Conservation (phyloP, 73 alveolate genomes). For the Halteria grandinella region DNA sequence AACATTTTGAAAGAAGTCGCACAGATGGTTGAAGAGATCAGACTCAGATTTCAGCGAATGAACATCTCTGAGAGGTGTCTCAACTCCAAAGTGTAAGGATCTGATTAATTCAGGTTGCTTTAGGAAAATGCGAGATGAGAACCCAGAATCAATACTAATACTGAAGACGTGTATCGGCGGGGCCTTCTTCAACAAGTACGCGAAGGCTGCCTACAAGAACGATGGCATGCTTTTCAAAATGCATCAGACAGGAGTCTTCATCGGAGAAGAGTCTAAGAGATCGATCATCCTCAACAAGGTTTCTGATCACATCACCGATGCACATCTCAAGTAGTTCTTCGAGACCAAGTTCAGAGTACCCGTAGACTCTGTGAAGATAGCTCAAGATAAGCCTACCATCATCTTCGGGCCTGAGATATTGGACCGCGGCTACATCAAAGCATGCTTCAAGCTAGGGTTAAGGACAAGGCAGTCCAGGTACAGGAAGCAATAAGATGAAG, state of each 20-base stretch:
- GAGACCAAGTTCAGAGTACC: slow-evolving; percentile 35
- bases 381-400: slow-evolving; percentile 51
- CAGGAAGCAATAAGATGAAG: slow-evolving; percentile 33
- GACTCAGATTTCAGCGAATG: slow-evolving; percentile 42
- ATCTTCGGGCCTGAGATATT: slow-evolving; percentile 47
- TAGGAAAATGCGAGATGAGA: slow-evolving; percentile 41
- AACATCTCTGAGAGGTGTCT: slow-evolving; percentile 29
- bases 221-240: slow-evolving; percentile 32
- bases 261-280: slow-evolving; percentile 22
- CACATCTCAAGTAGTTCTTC: slow-evolving; percentile 26
- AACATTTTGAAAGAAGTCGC: slow-evolving; percentile 52
- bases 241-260: slow-evolving; percentile 3
- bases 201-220: slow-evolving; percentile 57
- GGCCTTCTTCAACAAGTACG: slow-evolving; percentile 63
- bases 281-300: slow-evolving; percentile 40
- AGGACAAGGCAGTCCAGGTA: slow-evolving; percentile 22
- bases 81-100: slow-evolving; percentile 49
- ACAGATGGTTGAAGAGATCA: slow-evolving; percentile 53
- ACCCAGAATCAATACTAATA: slow-evolving; percentile 17
- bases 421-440: slow-evolving; percentile 39
- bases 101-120: not conserved
- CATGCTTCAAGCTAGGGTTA: slow-evolving; percentile 54
- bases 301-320: slow-evolving; percentile 47
- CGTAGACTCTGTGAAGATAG: slow-evolving; percentile 46
- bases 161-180: slow-evolving; percentile 55